A percentile compares a stretch with the other conserved stretches of the same genome.
These are phyloP conservation scores for Rhodotorula diobovata DNA, from an alignment of 768 basidiomycete genomes.

Conservation along the genomic window DNA sequence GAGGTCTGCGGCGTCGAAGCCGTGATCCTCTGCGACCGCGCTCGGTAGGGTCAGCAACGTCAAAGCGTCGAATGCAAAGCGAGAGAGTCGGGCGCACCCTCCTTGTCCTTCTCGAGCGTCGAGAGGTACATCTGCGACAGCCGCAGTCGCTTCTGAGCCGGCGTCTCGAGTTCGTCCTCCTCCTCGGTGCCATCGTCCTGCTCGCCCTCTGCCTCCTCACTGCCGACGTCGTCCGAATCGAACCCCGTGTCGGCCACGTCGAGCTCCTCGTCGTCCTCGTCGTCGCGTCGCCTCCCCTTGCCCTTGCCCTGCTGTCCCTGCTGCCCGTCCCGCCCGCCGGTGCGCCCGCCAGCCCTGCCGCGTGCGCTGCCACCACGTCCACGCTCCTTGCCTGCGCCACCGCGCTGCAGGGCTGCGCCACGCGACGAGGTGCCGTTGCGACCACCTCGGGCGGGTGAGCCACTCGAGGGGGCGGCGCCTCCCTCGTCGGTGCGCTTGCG, in stretches of 20 bases:
- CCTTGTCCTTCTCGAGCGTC: conserved; percentile 71
- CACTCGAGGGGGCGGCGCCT: conserved; percentile 1
- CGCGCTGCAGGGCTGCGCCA: not conserved
- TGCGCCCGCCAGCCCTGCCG: not conserved
- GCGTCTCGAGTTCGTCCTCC: conserved; percentile 82
- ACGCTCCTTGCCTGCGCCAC: not conserved
- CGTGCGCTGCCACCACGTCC: not conserved
- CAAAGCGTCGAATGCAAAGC: not conserved
- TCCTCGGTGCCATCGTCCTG: conserved; percentile 57
- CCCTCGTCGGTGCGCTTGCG: conserved; percentile 18
- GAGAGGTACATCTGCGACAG: conserved; percentile 86
- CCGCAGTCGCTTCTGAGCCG: conserved; percentile 84
- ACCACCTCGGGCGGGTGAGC: not conserved
- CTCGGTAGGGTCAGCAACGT: not conserved
- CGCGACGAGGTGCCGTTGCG: not conserved
- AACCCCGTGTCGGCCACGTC: conserved; percentile 31
- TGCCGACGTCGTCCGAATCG: conserved; percentile 42
- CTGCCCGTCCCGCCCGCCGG: not conserved
- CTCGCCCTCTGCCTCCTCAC: conserved; percentile 46
- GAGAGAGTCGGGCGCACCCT: conserved; percentile 46
- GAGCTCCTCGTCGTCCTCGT: conserved; percentile 28
- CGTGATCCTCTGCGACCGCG: conserved; percentile 63
- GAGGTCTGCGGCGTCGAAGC: conserved; percentile 91
- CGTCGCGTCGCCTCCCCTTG: conserved; percentile 29
- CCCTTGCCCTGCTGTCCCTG: not conserved